Conservation (phyloP, 352 stramenopile species). For the Pythium sukuiense region DNA sequence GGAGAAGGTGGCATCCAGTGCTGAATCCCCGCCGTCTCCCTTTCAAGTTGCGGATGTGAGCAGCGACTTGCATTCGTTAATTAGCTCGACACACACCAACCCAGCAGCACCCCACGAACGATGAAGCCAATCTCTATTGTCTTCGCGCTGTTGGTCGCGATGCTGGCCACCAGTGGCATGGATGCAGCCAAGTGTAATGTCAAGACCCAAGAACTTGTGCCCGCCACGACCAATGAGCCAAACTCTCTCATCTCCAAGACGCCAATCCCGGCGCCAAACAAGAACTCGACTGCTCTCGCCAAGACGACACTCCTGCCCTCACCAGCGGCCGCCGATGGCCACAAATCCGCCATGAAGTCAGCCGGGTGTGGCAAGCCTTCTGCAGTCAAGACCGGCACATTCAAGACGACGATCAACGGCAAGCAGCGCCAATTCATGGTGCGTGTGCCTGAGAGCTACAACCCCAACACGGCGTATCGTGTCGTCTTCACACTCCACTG, state of each 20-base stretch:
- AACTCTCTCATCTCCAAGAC: neutral
- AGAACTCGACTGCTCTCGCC: neutral
- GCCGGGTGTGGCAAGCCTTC: conserved; percentile 10
- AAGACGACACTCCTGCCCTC: neutral
- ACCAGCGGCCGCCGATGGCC: neutral
- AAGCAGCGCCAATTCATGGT: conserved; percentile 32
- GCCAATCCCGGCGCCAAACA: neutral
- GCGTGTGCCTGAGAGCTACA: conserved; percentile 31
- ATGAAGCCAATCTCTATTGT: neutral
- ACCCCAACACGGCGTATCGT: conserved; percentile 19
- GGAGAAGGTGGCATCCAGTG: too few species aligned
- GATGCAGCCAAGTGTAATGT: neutral
- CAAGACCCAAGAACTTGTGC: neutral
- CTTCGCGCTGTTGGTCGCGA: neutral
- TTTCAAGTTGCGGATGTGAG: too few species aligned
- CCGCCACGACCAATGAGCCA: neutral
- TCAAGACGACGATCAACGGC: conserved; percentile 30
- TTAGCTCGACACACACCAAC: too few species aligned
- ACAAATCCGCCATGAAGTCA: neutral
- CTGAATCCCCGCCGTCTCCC: too few species aligned
- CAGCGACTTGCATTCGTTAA: too few species aligned
- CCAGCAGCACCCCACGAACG: too few species aligned
- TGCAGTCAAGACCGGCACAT: conserved; percentile 16
- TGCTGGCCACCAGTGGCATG: neutral
- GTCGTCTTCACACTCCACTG: conserved; percentile 36